phyloP scores from a whole-genome alignment of 768 basidiomycete genomes.

The Rhizopogon sp. region DNA sequence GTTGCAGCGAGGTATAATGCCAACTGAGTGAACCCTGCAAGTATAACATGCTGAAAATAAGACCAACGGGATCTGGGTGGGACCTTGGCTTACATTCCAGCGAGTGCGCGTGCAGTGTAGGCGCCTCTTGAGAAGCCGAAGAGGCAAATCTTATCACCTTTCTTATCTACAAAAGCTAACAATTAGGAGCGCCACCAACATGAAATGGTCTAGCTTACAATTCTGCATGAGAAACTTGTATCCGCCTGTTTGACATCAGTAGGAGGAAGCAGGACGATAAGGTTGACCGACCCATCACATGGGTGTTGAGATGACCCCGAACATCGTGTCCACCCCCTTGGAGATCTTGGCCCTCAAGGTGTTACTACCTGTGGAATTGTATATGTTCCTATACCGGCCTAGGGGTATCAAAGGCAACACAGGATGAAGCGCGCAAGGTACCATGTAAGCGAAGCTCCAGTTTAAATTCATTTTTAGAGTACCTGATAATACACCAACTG shows the following conservation, averaged over 20 bases:
- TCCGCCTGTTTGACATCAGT: conserved; percentile 39
- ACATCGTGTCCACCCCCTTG: conserved; percentile 53
- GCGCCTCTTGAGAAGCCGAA: conserved; percentile 85
- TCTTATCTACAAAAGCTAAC: conserved; percentile 38
- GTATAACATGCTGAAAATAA: neutral
- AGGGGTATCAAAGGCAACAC: neutral
- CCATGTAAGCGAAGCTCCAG: neutral
- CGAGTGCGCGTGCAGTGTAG: conserved; percentile 65
- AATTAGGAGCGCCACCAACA: neutral
- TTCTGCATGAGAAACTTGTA: conserved; percentile 80
- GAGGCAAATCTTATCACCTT: conserved; percentile 70
- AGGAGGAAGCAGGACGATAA: neutral
- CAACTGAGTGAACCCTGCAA: conserved; percentile 61
- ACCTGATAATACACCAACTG: conserved; percentile 75
- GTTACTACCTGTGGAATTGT: conserved; percentile 58
- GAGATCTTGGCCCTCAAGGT: conserved; percentile 46
- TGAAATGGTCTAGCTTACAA: conserved; percentile 33
- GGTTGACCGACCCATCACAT: conserved; percentile 55
- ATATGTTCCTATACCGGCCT: conserved; percentile 76
- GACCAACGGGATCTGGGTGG: conserved; percentile 7
- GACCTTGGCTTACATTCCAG: conserved; percentile 52
- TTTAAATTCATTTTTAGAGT: neutral
- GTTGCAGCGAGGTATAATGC: conserved; percentile 64
- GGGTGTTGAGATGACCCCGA: conserved; percentile 60
- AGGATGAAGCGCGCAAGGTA: neutral